phyloP scores from a whole-genome alignment of 306 rosid species.

The Geum urbanum region DNA sequence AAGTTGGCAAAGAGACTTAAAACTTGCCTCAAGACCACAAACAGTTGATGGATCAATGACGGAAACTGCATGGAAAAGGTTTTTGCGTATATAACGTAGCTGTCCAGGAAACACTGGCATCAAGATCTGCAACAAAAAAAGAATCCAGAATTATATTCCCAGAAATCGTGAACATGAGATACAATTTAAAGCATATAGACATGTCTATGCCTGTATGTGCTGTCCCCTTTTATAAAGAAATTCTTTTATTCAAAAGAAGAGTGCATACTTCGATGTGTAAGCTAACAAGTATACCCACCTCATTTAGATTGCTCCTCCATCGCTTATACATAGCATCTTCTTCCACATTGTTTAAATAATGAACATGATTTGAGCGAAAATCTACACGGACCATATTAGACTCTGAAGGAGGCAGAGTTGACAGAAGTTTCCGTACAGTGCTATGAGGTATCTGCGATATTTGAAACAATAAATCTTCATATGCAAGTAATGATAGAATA shows the following conservation, averaged over 20 bases:
- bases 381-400: slow-evolving; percentile 78
- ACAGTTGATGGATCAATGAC: slow-evolving; percentile 80
- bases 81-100: slow-evolving; percentile 88
- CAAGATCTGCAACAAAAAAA: slow-evolving; percentile 56
- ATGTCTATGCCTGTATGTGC: no score
- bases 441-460: slow-evolving; percentile 69
- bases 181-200: neutral
- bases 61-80: slow-evolving; percentile 83
- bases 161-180: neutral
- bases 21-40: slow-evolving; percentile 83
- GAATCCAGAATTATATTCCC: neutral
- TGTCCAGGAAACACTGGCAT: slow-evolving; percentile 99
- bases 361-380: slow-evolving; percentile 81
- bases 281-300: slow-evolving; percentile 39
- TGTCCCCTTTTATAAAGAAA: no score
- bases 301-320: slow-evolving; percentile 85
- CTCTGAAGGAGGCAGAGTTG: slow-evolving; percentile 78
- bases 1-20: slow-evolving; percentile 24
- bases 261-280: no score
- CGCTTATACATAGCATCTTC: slow-evolving; percentile 82
- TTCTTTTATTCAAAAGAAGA: no score
- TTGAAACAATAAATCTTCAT: slow-evolving; percentile 15
- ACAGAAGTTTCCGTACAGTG: slow-evolving; percentile 62
- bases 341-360: slow-evolving; percentile 90
- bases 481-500: neutral